These are phyloP conservation scores for Teratosphaeria viscida DNA, from an alignment of 2,329 filamentous ascomycete species.

Conservation along the genomic window DNA sequence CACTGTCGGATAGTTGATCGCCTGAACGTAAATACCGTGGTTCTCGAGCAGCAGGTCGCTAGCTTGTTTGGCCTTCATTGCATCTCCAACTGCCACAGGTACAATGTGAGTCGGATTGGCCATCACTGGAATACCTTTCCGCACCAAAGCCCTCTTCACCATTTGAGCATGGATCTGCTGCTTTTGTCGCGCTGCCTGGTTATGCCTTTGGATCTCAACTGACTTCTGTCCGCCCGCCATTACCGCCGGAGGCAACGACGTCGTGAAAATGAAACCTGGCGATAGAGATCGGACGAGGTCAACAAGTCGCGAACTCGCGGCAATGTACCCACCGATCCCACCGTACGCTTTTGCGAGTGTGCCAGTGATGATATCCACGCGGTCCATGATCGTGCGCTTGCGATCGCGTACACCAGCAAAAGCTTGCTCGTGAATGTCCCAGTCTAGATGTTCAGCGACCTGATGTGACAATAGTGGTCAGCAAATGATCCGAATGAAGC, in stretches of 20 bases:
- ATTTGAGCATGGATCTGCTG: slow-evolving; percentile 95
- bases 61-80: slow-evolving; percentile 81
- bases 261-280: slow-evolving; percentile 98
- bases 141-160: slow-evolving; percentile 73
- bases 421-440: slow-evolving; percentile 56
- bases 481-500: too few relatives aligned
- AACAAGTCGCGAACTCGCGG: slow-evolving; percentile 73
- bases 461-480: too few relatives aligned
- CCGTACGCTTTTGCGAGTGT: slow-evolving; percentile 97
- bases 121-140: slow-evolving; percentile 84
- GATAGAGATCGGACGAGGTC: slow-evolving; percentile 91
- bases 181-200: slow-evolving; percentile 76
- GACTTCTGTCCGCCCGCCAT: slow-evolving; percentile 90
- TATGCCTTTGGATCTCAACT: slow-evolving; percentile 84
- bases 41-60: slow-evolving; percentile 85
- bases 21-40: slow-evolving; percentile 92
- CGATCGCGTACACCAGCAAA: slow-evolving; percentile 57
- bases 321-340: slow-evolving; percentile 95
- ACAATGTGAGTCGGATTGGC: slow-evolving; percentile 96
- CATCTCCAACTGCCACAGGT: slow-evolving; percentile 85
- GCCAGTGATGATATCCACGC: slow-evolving; percentile 93
- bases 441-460: slow-evolving; percentile 94
- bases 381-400: slow-evolving; percentile 81
- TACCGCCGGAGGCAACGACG: slow-evolving; percentile 84
- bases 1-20: slow-evolving; percentile 98